Base-by-base conservation (phyloP, 1,284 basidiomycete species). In the Puccinia hordei region DNA sequence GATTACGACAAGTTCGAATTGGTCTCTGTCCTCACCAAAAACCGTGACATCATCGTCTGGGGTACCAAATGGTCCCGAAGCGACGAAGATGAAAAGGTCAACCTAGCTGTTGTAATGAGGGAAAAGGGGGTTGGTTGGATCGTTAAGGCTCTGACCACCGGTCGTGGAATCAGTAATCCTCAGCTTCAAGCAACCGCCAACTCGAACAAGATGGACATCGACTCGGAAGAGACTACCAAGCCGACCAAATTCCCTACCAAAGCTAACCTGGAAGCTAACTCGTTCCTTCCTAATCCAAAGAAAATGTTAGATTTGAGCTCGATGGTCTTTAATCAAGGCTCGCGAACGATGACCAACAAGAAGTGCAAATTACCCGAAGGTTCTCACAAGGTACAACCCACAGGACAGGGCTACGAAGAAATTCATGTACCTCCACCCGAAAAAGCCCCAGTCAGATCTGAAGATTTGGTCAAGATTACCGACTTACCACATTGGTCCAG, bases 51-150 rank as follows among this genome's bases (percentile, higher is more conserved):
- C 80, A 89, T 99, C 73, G 94, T 98, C 0, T 99, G 97, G 97
- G 98, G 95, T 85, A 99, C 97, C 59, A 95, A 95, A 86, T 89
- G 98, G 68, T 93, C 94, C 85, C 90, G 95, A 61, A 92, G 92
- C 73, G 92, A 92, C 83, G 93, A 93, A 0, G 92, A 98, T 80
- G 94, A 95, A 85, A 90, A 92, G 77, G 90, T 96, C 79, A 95
- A 99, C 84, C 89, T 98, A 51, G 95, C 99, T 87, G 97, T 99
- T 1, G 94, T 93, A 0, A 99, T 99, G 96, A 90, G 97, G 68
- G 97, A 99, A 87, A 95, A 94, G 87, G 94, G 93, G 27, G 90
- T 95, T 1, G 95, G 93, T 1, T 98, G 95, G 94, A 98, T 99
- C 85, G 85, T 98, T 76, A 91, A 93, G 77, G 93, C 94, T 81